Evolutionary conservation across 441 rosid species (phyloP).

Genomic region (Jatropha multifida): DNA sequence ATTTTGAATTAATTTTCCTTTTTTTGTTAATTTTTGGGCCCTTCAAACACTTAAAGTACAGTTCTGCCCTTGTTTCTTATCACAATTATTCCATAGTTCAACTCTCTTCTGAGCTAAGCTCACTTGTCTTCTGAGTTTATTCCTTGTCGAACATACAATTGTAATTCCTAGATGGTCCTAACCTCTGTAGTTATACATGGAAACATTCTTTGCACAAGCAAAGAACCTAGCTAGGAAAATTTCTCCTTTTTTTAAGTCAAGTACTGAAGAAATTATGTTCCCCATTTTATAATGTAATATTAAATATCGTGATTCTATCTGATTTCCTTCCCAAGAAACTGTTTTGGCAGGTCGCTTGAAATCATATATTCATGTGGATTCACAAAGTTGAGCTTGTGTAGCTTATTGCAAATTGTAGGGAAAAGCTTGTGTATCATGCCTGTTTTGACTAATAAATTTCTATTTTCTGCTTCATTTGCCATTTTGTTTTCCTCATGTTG

Average conservation of each 20-base stretch:
- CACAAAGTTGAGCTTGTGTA: not conserved
- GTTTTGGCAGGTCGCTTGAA: not conserved
- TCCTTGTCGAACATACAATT: not conserved
- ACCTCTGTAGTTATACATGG: not conserved
- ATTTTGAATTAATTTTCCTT: no score
- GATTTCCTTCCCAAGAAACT: not conserved
- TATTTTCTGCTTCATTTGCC: not conserved
- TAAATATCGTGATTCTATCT: not conserved
- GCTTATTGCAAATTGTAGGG: not conserved
- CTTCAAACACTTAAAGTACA: no score
- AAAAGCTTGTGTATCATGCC: not conserved
- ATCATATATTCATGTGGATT: not conserved
- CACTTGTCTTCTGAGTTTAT: not conserved
- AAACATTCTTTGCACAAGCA: not conserved
- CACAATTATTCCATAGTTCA: not conserved
- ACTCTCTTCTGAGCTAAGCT: not conserved
- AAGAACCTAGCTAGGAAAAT: not conserved
- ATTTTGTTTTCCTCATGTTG: conserved; percentile 17
- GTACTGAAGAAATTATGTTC: not conserved
- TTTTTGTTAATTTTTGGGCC: no score
- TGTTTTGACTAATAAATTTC: not conserved
- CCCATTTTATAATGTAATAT: not conserved
- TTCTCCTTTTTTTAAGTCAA: not conserved
- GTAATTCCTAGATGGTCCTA: not conserved
- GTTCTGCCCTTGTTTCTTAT: no score